Evolutionary conservation across 805 yeast species (phyloP), one percentile per base, ranked within the genome.

Genomic region (Metschnikowia henanensis): DNA sequence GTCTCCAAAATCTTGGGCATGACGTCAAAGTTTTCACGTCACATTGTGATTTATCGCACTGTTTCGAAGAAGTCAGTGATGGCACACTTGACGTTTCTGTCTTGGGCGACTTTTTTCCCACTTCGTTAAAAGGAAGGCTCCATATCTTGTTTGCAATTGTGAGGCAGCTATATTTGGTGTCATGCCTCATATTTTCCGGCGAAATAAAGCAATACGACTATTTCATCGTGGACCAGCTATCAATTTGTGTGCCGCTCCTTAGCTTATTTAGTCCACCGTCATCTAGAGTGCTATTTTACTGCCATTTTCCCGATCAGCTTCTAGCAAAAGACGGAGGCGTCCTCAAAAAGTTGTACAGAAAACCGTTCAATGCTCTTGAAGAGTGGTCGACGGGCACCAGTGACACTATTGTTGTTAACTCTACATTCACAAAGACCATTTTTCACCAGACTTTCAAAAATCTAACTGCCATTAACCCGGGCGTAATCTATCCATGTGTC

Each of bases 281-380:
- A 6, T 61, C 84, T 2, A 78, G 79, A 39, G 75, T 87, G 3
- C 65, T 94, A 39, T 94, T 92, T 60, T 94, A 94, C 64, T 91
- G 99, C 58, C 99, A 94, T 68, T 92, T 92, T 63, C 99, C 99
- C 0, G 99, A 94, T 63, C 84, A 85, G 58, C 70, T 84, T 37
- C 68, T 92, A 33, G 84, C 96, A 0, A 68, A 70, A 16, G 83
- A 83, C 41, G 68, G 75, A 3, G 68, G 83, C 2, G 21, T 73
- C 1, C 21, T 84, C 7, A 83, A 89, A 55, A 68, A 65, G 47
- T 38, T 86, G 0, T 94, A 94, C 64, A 72, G 99, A 49, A 40
- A 76, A 4, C 94, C 96, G 1, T 92, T 94, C 63, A 96, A 94
- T 62, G 52, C 67, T n/a, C 65, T 86, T 18, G 99, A 94, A 65